Percentiles rank a stretch among this genome's conserved stretches.
These are phyloP conservation scores for Candida silvatica DNA, from an alignment of 805 yeast genomes.

Conservation along the genomic window DNA sequence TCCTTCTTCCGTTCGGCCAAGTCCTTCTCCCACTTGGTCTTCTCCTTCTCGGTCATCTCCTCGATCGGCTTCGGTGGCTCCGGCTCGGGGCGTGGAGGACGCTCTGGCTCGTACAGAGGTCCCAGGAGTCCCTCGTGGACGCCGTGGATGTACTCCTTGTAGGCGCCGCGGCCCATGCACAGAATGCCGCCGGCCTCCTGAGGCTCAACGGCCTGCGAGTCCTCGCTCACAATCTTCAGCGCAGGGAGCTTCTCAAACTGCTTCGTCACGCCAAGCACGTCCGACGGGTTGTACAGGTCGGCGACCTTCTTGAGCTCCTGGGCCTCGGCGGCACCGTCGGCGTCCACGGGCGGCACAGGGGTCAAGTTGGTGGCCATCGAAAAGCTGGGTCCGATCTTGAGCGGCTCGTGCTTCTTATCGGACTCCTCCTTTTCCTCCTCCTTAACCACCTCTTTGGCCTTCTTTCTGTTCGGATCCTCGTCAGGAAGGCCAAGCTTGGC, in stretches of 20 bases:
- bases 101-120: conserved; percentile 49
- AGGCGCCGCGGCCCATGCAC: conserved; percentile 93
- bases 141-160: conserved; percentile 85
- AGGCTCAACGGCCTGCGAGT: conserved; percentile 36
- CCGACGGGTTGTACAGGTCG: conserved; percentile 31
- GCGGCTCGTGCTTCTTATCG: conserved; percentile 4
- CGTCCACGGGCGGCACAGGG: not conserved
- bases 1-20: conserved; percentile 28
- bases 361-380: not conserved
- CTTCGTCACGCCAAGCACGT: conserved; percentile 51
- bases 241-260: conserved; percentile 8
- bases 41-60: conserved; percentile 22
- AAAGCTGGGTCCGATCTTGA: conserved; percentile 1
- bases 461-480: conserved; percentile 15
- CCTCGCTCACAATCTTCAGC: conserved; percentile 27
- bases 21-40: conserved; percentile 15
- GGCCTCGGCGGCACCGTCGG: conserved; percentile 13
- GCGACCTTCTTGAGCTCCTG: conserved; percentile 20
- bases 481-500: conserved; percentile 23
- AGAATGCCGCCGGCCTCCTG: conserved; percentile 72
- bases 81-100: conserved; percentile 2
- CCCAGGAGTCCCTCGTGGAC: conserved; percentile 93
- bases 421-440: conserved; percentile 8
- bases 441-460: no score
- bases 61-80: conserved; percentile 6